A percentile compares a stretch with the other conserved stretches of the same genome.
These are phyloP conservation scores for Candida mattraensis DNA, from an alignment of 805 yeast genomes.

Conservation along the genomic window DNA sequence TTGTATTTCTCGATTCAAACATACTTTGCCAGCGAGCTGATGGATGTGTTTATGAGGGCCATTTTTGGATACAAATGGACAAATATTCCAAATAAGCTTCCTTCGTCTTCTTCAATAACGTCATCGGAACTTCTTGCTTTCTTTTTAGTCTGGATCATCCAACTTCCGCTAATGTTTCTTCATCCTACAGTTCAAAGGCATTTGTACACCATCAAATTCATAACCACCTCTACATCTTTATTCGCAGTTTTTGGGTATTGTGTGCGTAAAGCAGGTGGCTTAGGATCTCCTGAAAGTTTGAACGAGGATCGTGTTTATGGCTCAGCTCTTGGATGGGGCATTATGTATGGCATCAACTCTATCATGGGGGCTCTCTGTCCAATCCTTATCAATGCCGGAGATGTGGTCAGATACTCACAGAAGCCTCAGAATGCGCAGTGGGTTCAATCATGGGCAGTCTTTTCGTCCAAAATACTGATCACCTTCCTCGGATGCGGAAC, in stretches of 20 bases:
- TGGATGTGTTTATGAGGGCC: constrained; percentile 27
- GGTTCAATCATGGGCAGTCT: constrained; percentile 13
- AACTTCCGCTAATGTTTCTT: constrained; percentile 17
- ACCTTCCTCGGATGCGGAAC: constrained; percentile 14
- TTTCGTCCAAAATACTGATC: constrained; percentile 12
- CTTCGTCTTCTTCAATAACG: constrained; percentile 10
- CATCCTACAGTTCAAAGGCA: constrained; percentile 15
- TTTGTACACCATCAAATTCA: constrained; percentile 12
- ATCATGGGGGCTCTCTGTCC: constrained; percentile 19
- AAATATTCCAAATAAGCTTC: constrained; percentile 13
- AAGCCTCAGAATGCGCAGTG: constrained; percentile 11
- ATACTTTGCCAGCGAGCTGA: constrained; percentile 36
- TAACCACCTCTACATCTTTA: constrained; percentile 10
- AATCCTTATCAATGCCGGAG: constrained; percentile 16
- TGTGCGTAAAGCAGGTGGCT: constrained; percentile 14
- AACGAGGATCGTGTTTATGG: constrained; percentile 1
- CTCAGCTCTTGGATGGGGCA: constrained; percentile 7
- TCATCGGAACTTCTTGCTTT: constrained; percentile 12
- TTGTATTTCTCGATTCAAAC: constrained; percentile 38
- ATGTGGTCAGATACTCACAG: constrained; percentile 16
- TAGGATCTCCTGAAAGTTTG: constrained; percentile 11
- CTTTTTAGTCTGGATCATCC: constrained; percentile 19
- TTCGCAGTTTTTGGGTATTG: constrained; percentile 14
- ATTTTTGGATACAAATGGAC: constrained; percentile 20
- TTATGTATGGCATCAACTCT: constrained; percentile 14